Evolutionary conservation across 805 yeast species (phyloP), one percentile per base, ranked within the genome.

Genomic region (Candida ulmi): DNA sequence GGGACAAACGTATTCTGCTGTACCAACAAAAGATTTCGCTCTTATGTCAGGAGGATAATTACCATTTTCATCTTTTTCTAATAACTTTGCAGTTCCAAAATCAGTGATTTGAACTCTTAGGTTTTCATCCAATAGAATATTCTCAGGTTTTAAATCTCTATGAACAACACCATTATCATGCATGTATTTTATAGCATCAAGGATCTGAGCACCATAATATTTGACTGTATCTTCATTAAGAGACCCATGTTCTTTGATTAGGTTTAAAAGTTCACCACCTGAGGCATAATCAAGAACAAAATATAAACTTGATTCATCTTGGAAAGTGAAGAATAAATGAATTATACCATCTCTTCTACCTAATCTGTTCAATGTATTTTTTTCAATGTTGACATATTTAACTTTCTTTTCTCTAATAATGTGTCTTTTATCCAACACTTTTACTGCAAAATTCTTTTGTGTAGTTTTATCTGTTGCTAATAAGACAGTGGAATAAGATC

Each of bases 401-500:
- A 84, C 93, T 54, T 85, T 85, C 58, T 84, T 85, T 54, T 85
- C 95, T 47, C 76, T 79, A 39, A 85, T 83, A 36, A 85, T 77
- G 54, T 85, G 91, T 41, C 83, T 71, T 56, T 85, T 85, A 57
- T 81, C 88, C 40, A 85, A 62, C 4, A 84, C 75, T 56, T 85
- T 85, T 11, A 85, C 81, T 2, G 95, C 95, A 57, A 80, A 85
- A 15, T 90, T 83, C 43, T 82, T 78, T 42, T 74, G 71, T 34
- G 85, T 82, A 51, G 78, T 88, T 35, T 78, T 66, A 45, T 93
- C 95, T 2, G 86, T 74, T 0, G 97, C 99, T 30, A 87, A 74
- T 49, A 78, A 75, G 4, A 91, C 99, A 1, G 95, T 90, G 9
- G 97, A 88, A 58, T 91, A 93, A 7, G 96, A 88, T 2, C 99